These are phyloP conservation scores for Clonostachys solani DNA, from an alignment of 2,329 filamentous ascomycete genomes.

Conservation along the genomic window DNA sequence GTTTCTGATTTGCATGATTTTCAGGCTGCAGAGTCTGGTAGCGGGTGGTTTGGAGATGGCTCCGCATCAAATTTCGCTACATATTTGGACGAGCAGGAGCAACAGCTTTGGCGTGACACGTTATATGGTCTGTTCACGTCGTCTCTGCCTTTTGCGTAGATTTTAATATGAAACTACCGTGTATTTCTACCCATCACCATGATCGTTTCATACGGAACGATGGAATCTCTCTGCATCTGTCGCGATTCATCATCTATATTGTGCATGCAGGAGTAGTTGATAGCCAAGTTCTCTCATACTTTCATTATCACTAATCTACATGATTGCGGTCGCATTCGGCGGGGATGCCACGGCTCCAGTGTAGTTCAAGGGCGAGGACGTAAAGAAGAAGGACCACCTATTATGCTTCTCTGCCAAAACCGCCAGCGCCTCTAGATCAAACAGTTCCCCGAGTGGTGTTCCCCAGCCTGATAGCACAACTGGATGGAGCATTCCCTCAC, in stretches of 20 bases:
- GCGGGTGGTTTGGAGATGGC: constrained; percentile 10
- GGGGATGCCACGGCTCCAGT: constrained; percentile 8
- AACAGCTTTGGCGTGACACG: constrained; percentile 20
- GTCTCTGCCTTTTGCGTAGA: constrained; percentile 13
- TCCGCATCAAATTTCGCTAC: constrained; percentile 16
- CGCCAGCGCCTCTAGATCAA: constrained; percentile 17
- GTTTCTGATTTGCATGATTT: neutral
- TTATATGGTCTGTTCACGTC: constrained; percentile 21
- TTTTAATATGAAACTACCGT: no score
- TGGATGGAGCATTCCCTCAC: constrained; percentile 13
- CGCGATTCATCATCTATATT: no score
- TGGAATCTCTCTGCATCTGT: no score
- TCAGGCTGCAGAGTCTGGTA: constrained; percentile 15
- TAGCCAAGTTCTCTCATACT: no score
- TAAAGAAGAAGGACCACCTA: constrained; percentile 11
- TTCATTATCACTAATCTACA: no score
- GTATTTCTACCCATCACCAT: no score
- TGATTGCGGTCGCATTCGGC: constrained; percentile 11
- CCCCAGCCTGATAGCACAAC: constrained; percentile 16
- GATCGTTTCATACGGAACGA: no score
- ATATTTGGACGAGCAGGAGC: constrained; percentile 21
- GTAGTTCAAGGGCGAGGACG: constrained; percentile 10
- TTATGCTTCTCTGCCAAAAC: constrained; percentile 6
- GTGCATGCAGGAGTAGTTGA: no score
- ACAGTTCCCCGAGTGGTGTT: constrained; percentile 18